Percentiles rank a stretch among this genome's conserved stretches.
Conservation (phyloP, 1,284 basidiomycete genomes). For the Ceratobasidium theobromae region DNA sequence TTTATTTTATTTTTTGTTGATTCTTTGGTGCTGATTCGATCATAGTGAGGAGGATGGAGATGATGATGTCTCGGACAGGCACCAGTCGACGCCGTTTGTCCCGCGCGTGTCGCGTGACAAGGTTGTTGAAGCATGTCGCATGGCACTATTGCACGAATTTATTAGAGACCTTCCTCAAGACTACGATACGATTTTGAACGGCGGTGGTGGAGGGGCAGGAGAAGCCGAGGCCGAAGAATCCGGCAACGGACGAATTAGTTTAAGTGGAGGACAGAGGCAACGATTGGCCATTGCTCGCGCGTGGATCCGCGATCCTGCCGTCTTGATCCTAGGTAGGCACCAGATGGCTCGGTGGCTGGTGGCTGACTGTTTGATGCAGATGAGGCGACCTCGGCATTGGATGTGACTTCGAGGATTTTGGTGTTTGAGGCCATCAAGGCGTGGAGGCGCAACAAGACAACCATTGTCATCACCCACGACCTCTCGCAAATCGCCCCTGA, state of each 20-base stretch:
- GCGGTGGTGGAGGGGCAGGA: slow-evolving; percentile 52
- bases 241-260: slow-evolving; percentile 45
- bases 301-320: slow-evolving; percentile 79
- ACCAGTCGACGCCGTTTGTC: slow-evolving; percentile 40
- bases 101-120: slow-evolving; percentile 59
- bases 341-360: slow-evolving; percentile 5
- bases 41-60: slow-evolving; percentile 35
- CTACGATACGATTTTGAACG: slow-evolving; percentile 83
- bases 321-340: slow-evolving; percentile 84
- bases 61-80: slow-evolving; percentile 30
- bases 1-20: too few species aligned
- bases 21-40: background rate
- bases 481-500: slow-evolving; percentile 73
- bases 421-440: slow-evolving; percentile 86
- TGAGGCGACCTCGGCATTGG: slow-evolving; percentile 94
- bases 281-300: slow-evolving; percentile 90
- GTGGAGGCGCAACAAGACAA: slow-evolving; percentile 84
- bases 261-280: slow-evolving; percentile 95
- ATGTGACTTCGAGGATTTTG: slow-evolving; percentile 81
- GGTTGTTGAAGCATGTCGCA: slow-evolving; percentile 80
- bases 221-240: background rate
- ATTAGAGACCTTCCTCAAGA: slow-evolving; percentile 79
- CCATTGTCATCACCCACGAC: slow-evolving; percentile 96
- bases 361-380: slow-evolving; percentile 54
- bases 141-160: slow-evolving; percentile 88